These are phyloP conservation scores for Colletotrichum abscissum DNA, from an alignment of 2,329 filamentous ascomycete species.

Conservation along the genomic window DNA sequence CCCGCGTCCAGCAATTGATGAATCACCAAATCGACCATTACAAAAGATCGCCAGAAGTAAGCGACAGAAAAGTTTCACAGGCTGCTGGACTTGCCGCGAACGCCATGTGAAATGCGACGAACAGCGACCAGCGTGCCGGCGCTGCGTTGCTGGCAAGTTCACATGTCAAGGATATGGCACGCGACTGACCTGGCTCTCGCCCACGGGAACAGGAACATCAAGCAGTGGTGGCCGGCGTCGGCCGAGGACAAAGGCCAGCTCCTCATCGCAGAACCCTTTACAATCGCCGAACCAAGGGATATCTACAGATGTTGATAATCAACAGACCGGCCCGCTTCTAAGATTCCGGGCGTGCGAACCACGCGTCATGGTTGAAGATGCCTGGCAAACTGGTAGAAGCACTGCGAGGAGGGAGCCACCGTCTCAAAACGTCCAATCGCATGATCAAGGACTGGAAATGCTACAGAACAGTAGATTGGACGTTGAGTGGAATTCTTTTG, in stretches of 20 bases:
- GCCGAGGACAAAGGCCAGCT: neutral
- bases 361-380: neutral
- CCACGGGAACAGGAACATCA: neutral
- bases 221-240: neutral
- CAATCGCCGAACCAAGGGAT: neutral
- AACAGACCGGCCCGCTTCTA: neutral
- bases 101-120: conserved; percentile 50
- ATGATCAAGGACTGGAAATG: neutral
- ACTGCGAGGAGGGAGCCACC: neutral
- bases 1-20: neutral
- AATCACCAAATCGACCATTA: neutral
- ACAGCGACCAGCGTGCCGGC: conserved; percentile 41
- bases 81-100: conserved; percentile 50
- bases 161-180: conserved; percentile 15
- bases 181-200: conserved; percentile 10
- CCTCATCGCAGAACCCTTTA: neutral
- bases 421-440: neutral
- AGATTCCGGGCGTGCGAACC: neutral
- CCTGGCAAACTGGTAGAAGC: no score
- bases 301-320: no score
- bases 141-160: conserved; percentile 7
- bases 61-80: conserved; percentile 42
- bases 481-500: neutral
- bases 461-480: neutral
- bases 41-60: neutral